Evolutionary conservation across 768 basidiomycete genomes (phyloP), one percentile per base, ranked within the genome.

Genomic region (Coprinellus aureogranulatus): DNA sequence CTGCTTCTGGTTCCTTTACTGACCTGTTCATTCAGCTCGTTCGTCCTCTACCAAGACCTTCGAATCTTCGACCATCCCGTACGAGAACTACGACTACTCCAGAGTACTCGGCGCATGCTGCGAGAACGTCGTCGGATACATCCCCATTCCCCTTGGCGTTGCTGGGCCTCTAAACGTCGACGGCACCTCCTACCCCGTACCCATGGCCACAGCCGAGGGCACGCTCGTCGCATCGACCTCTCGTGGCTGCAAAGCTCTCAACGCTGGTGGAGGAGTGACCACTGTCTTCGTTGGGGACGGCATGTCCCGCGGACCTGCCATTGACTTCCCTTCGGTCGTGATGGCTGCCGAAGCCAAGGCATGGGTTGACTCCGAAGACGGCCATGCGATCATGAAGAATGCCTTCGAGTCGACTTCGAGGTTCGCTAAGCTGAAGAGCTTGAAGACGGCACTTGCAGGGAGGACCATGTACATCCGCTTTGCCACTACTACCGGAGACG

Each of bases 181-280:
- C 65, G 94, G 91, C 30, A 75, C 81, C 41, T 74, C 87, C 45
- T 86, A 86, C 65, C 96, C 87, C 40, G 95, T 99, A 64, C 97
- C 97, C 11, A 98, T 99, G 97, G 97, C 97, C 45, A 99, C 97
- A 3, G 95, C 97, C 20, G 97, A 99, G 71, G 97, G 97, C 59
- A 98, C 97, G 0, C 85, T 99, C 55, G 95, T 98, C 59, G 97
- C 97, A 0, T 98, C 96, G 6, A 91, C 96, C 0, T 98, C 96
- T 0, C 89, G 97, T 60, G 96, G 96, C 5, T 97, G 94, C 77
- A 99, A 98, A 73, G 97, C 97, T 0, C 86, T 98, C 64, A 98
- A 99, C 69, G 86, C 93, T 1, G 92, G 92, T 46, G 95, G 96
- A 53, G 97, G 97, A 27, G 96, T 98, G 1, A 88, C 88, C 0